phyloP scores from a whole-genome alignment of 2,329 filamentous ascomycete species.

The Aspergillus carbonarius region DNA sequence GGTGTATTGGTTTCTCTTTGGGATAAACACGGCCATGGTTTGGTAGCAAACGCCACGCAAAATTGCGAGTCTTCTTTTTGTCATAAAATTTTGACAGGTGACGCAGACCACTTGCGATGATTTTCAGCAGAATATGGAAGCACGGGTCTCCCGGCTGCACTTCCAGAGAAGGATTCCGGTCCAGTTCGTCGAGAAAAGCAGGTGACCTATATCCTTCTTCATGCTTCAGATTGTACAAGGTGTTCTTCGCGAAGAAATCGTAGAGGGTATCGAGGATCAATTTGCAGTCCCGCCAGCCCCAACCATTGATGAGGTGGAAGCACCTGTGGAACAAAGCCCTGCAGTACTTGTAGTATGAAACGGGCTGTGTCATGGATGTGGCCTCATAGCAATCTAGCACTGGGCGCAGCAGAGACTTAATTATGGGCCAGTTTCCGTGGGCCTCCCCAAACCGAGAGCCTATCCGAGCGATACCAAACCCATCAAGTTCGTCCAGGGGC shows the following conservation, averaged over 20 bases:
- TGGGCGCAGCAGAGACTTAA: conserved; percentile 48
- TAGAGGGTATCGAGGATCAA: conserved; percentile 54
- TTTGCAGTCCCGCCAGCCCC: conserved; percentile 60
- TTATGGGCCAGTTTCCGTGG: conserved; percentile 52
- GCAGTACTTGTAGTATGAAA: conserved; percentile 57
- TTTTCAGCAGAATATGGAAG: conserved; percentile 61
- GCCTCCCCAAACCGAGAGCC: conserved; percentile 41
- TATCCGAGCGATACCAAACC: conserved; percentile 46
- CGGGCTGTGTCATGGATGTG: conserved; percentile 39
- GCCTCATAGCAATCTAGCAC: conserved; percentile 49
- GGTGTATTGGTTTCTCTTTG: conserved; percentile 55
- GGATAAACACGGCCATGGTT: conserved; percentile 61
- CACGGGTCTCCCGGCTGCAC: conserved; percentile 51
- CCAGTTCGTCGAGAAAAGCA: conserved; percentile 53
- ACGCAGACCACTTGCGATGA: conserved; percentile 51
- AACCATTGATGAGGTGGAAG: conserved; percentile 52
- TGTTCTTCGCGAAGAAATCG: conserved; percentile 59
- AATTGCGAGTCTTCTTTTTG: conserved; percentile 56
- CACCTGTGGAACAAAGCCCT: conserved; percentile 54
- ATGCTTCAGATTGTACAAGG: conserved; percentile 51
- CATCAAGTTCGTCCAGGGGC: conserved; percentile 55
- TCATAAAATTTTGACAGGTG: conserved; percentile 48
- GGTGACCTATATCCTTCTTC: conserved; percentile 56
- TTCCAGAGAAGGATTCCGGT: conserved; percentile 44
- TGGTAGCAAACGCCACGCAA: conserved; percentile 58